Percentiles rank a stretch among this genome's conserved stretches.
Evolutionary conservation across 768 basidiomycete genomes (phyloP).

Genomic region (Coprinellus micaceus): DNA sequence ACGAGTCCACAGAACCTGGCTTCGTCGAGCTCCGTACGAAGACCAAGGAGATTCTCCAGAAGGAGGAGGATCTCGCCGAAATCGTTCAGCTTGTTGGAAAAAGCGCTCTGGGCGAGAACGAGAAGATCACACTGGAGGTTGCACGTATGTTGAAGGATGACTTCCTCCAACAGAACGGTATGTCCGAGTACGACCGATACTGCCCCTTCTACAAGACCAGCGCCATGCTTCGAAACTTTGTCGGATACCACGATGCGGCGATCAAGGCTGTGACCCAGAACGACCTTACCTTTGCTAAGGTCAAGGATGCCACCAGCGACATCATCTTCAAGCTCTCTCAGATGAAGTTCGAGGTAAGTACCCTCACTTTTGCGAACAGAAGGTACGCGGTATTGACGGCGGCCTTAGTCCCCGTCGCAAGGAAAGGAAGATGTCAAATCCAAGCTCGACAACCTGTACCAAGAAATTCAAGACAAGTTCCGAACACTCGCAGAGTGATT

Average conservation of each 20-base stretch:
- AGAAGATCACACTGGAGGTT: conserved; percentile 98
- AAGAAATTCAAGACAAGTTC: conserved; percentile 92
- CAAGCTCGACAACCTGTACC: conserved; percentile 76
- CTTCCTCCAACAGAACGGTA: conserved; percentile 97
- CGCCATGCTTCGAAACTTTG: conserved; percentile 92
- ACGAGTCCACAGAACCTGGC: conserved; percentile 87
- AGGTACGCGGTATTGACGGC: conserved; percentile 3
- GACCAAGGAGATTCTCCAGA: conserved; percentile 96
- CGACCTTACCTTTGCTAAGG: conserved; percentile 79
- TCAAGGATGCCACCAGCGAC: conserved; percentile 83
- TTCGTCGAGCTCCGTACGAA: conserved; percentile 90
- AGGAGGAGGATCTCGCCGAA: conserved; percentile 97
- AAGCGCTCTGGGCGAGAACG: conserved; percentile 92
- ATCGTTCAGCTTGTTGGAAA: conserved; percentile 99
- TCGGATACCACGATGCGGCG: conserved; percentile 90
- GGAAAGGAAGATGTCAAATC: conserved; percentile 79
- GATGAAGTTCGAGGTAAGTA: conserved; percentile 93
- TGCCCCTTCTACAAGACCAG: conserved; percentile 99
- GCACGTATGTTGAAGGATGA: conserved; percentile 97
- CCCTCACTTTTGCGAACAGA: not conserved
- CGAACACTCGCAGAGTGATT: conserved; percentile 74
- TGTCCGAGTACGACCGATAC: conserved; percentile 95
- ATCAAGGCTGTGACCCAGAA: conserved; percentile 79
- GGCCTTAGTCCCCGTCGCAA: conserved; percentile 78
- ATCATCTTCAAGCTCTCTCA: conserved; percentile 97